Base-by-base conservation (phyloP, 2,329 filamentous ascomycete genomes). In the Dendryphion nanum region DNA sequence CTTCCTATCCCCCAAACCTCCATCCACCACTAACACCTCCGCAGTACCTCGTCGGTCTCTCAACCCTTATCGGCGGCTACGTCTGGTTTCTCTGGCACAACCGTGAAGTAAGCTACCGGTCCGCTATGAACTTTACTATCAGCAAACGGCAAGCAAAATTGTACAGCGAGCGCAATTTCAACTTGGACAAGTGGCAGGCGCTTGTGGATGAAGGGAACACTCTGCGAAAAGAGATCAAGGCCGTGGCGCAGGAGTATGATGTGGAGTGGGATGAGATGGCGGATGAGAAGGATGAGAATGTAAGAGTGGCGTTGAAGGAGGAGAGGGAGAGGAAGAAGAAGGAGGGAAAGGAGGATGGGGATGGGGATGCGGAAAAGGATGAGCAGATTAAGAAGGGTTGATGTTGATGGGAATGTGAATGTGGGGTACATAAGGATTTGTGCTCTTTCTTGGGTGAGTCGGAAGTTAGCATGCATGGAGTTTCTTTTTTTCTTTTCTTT, bases 21-120 rank as follows among this genome's bases (percentile, higher is more conserved):
- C n/a, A 23, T 7, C 17, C 18, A 19, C 4, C 1, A 18, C 26
- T 3, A 31, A 38, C 33, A 34, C 14, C 10, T 26, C 20, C 32
- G 7, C 16, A 64, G 21, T 95, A 95, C 59, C 79, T 95, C 13
- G 89, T 86, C 2, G 86, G 89, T n/a, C 73, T 96, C 47, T 81
- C 83, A 1, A 89, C 86, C 10, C 80, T 95, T 56, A 94, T 95
- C 71, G 84, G 84, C 6, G 90, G 89, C 50, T 96, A 96, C 57
- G 73, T 95, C 37, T 96, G 89, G 88, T 95, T 96, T 63, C 71
- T 95, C 10, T 95, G 90, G 67, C 87, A 95, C 70, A 94, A 90
- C 68, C 81, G 86, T 15, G 89, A 95, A 66, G 82, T 95, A 8
- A 87, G 81, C 48, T 95, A 95, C 71, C 83, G 86, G 50, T 84